These are phyloP conservation scores for Trematosphaeria pertusa DNA, from an alignment of 2,329 filamentous ascomycete species.

Conservation along the genomic window DNA sequence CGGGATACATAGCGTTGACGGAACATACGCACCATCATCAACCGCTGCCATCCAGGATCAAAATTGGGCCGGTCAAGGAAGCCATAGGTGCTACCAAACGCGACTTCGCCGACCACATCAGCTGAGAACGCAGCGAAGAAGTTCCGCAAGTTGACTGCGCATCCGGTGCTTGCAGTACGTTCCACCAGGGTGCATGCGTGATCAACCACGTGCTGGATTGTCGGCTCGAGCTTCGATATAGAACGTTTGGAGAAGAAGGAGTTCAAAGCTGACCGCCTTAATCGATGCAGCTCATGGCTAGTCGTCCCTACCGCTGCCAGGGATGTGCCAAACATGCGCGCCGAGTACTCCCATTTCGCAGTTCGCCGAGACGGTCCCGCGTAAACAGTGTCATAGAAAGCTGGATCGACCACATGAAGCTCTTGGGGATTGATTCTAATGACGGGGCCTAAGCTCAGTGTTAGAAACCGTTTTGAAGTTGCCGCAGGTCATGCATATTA, in stretches of 20 bases:
- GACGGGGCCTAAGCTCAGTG: conserved; percentile 21
- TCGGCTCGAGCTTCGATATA: conserved; percentile 6
- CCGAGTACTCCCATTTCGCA: conserved; percentile 30
- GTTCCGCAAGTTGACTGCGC: conserved; percentile 20
- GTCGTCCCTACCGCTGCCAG: conserved; percentile 25
- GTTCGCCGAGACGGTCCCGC: conserved; percentile 18
- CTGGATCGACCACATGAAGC: conserved; percentile 19
- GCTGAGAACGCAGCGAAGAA: conserved; percentile 27
- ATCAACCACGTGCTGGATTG: conserved; percentile 9
- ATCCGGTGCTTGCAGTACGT: conserved; percentile 5
- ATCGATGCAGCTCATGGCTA: conserved; percentile 31
- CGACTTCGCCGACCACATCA: conserved; percentile 29
- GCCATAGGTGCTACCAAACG: conserved; percentile 24
- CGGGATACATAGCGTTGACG: not conserved
- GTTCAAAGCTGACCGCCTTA: conserved; percentile 31
- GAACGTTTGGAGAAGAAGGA: conserved; percentile 34
- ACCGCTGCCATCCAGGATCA: conserved; percentile 23
- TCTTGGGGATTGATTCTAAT: conserved; percentile 31
- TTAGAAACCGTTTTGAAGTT: not conserved
- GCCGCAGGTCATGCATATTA: conserved; percentile 5
- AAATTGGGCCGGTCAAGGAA: conserved; percentile 27
- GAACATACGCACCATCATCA: conserved; percentile 25
- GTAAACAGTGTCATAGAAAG: conserved; percentile 32
- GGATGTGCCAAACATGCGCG: conserved; percentile 28
- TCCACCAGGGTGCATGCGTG: conserved; percentile 11